Percentiles rank a stretch among this genome's conserved stretches.
phyloP scores from a whole-genome alignment of 306 rosid species.

The Lathyrus sativus region DNA sequence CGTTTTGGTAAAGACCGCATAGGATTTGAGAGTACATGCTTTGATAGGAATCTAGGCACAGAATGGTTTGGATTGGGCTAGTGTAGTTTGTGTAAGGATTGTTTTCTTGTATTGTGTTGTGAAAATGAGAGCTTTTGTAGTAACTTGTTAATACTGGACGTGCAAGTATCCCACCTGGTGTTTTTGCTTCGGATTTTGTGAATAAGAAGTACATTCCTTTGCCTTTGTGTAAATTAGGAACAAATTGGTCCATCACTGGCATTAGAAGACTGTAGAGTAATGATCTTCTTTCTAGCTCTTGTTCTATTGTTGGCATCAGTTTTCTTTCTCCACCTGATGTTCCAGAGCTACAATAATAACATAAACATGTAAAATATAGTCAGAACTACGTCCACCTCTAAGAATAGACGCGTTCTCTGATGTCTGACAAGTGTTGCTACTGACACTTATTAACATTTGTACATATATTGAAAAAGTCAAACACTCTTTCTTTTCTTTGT shows the following conservation, averaged over 20 bases:
- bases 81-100: constrained; percentile 59
- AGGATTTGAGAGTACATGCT: constrained; percentile 70
- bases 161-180: constrained; percentile 56
- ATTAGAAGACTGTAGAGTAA: constrained; percentile 70
- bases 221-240: constrained; percentile 52
- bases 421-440: too few species aligned
- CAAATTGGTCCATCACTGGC: constrained; percentile 87
- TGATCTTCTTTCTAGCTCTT: constrained; percentile 79
- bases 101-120: constrained; percentile 35
- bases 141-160: constrained; percentile 60
- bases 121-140: constrained; percentile 59
- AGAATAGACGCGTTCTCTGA: too few species aligned
- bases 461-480: too few species aligned
- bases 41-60: constrained; percentile 59
- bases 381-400: too few species aligned
- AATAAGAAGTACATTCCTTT: constrained; percentile 65
- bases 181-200: constrained; percentile 52
- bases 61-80: constrained; percentile 55
- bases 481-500: too few species aligned
- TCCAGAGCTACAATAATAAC: constrained; percentile 64
- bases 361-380: too few species aligned
- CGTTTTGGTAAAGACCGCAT: constrained; percentile 57
- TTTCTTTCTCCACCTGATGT: constrained; percentile 94
- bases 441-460: too few species aligned
- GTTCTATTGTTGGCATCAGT: constrained; percentile 77